These are phyloP conservation scores for Podospora pseudopauciseta DNA, from an alignment of 495 filamentous ascomycete genomes.

Conservation along the genomic window DNA sequence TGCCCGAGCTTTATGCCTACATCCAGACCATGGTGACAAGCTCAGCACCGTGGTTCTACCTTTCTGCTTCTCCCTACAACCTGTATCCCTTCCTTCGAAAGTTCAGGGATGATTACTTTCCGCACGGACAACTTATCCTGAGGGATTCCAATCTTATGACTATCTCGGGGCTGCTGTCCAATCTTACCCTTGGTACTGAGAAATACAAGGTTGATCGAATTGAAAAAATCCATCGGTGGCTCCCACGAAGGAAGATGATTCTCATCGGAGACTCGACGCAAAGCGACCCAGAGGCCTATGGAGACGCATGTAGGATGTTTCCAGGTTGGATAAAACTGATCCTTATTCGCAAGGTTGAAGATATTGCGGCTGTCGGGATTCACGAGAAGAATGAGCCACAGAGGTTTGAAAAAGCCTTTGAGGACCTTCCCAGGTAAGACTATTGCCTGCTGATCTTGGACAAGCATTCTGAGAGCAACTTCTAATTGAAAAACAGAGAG, in stretches of 20 bases:
- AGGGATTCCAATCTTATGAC: conserved; percentile 88
- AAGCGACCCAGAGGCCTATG: conserved; percentile 87
- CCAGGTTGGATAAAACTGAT: conserved; percentile 75
- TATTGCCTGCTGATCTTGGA: not conserved
- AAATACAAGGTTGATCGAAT: conserved; percentile 84
- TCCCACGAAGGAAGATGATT: conserved; percentile 75
- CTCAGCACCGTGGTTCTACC: conserved; percentile 79
- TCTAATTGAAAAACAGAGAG: conserved; percentile 30
- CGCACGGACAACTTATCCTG: conserved; percentile 73
- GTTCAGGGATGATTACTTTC: conserved; percentile 68
- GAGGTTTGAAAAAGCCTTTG: conserved; percentile 81
- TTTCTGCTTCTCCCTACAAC: conserved; percentile 93
- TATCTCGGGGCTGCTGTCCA: conserved; percentile 70
- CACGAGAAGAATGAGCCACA: conserved; percentile 65
- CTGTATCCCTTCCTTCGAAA: conserved; percentile 81
- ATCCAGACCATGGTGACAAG: conserved; percentile 53
- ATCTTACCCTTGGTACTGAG: conserved; percentile 75
- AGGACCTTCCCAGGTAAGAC: conserved; percentile 55
- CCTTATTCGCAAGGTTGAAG: conserved; percentile 76
- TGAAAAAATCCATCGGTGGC: conserved; percentile 66
- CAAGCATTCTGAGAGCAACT: not conserved
- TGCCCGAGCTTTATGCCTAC: conserved; percentile 76
- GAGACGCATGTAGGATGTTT: conserved; percentile 44
- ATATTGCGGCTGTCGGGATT: conserved; percentile 66
- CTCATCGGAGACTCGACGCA: conserved; percentile 90